Conservation (phyloP, 108 stramenopile species). For the Bacterosira constricta region DNA sequence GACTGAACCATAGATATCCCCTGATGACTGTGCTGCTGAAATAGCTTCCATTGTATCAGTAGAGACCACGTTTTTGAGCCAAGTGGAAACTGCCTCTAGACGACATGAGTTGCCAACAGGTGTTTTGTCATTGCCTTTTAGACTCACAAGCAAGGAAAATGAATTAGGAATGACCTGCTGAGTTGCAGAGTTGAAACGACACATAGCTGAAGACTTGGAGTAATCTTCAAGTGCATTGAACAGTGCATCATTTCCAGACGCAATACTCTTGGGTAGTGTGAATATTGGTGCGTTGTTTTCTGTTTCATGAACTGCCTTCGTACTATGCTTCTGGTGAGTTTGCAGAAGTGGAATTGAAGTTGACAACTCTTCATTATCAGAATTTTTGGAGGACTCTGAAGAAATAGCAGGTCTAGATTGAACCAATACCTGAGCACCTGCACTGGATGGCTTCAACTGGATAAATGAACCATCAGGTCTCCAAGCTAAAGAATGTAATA, state of each 20-base stretch:
- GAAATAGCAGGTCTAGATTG: constrained; percentile 34
- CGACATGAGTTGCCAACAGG: constrained; percentile 18
- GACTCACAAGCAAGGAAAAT: constrained; percentile 35
- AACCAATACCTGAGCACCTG: constrained; percentile 15
- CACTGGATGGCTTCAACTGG: constrained; percentile 10
- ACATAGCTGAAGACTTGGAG: constrained; percentile 2
- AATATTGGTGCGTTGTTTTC: constrained; percentile 51
- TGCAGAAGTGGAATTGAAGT: constrained; percentile 42
- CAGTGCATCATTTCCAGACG: constrained; percentile 14
- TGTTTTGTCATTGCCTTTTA: constrained; percentile 31
- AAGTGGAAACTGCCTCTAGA: constrained; percentile 32
- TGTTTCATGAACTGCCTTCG: constrained; percentile 3
- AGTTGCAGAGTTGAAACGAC: constrained; percentile 2
- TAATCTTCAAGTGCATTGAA: constrained; percentile 37
- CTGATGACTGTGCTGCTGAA: constrained; percentile 17
- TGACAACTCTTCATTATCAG: background rate
- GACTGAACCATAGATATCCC: constrained; percentile 53
- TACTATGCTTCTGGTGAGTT: constrained; percentile 52
- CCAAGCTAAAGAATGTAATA: constrained; percentile 52
- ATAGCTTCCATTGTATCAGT: constrained; percentile 27
- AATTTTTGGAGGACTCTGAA: background rate
- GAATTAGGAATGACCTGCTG: constrained; percentile 29
- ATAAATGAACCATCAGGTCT: constrained; percentile 78
- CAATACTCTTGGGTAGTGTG: constrained; percentile 17
- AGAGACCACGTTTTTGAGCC: constrained; percentile 27